Percentiles rank a stretch among this genome's conserved stretches.
Evolutionary conservation across 306 rosid genomes (phyloP).

Genomic region (Quercus agrifolia): DNA sequence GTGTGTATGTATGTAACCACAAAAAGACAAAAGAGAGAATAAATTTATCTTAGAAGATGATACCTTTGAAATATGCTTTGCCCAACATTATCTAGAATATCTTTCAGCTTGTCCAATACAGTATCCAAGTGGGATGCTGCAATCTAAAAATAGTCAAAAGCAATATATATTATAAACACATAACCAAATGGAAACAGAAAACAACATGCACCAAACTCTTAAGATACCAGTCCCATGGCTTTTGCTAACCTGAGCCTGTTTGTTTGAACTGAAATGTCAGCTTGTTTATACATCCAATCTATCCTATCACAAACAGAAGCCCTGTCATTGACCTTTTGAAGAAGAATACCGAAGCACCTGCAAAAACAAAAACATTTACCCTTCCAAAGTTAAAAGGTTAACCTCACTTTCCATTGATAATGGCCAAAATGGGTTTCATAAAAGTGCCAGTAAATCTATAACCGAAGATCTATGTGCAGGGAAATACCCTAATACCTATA

Average conservation of each 20-base stretch:
- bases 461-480: not conserved
- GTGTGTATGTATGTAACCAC: conserved; percentile 8
- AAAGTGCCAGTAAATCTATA: not conserved
- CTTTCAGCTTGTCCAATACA: conserved; percentile 92
- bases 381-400: conserved; percentile 9
- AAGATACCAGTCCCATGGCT: conserved; percentile 92
- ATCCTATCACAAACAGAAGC: conserved; percentile 75
- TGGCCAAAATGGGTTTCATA: not conserved
- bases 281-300: conserved; percentile 81
- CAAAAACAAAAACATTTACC: conserved; percentile 19
- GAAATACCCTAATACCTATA: not conserved
- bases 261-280: conserved; percentile 71
- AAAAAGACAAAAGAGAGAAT: conserved; percentile 10
- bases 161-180: conserved; percentile 18
- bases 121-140: conserved; percentile 99
- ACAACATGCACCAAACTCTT: conserved; percentile 5
- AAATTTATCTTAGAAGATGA: conserved; percentile 27
- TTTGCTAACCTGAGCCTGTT: conserved; percentile 93
- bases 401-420: not conserved
- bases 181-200: conserved; percentile 23
- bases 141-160: conserved; percentile 49
- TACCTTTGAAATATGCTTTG: conserved; percentile 80
- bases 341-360: conserved; percentile 93
- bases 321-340: conserved; percentile 85
- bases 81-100: conserved; percentile 84